Conservation (phyloP, 345 rosid species). For the Raphanus raphanistrum region DNA sequence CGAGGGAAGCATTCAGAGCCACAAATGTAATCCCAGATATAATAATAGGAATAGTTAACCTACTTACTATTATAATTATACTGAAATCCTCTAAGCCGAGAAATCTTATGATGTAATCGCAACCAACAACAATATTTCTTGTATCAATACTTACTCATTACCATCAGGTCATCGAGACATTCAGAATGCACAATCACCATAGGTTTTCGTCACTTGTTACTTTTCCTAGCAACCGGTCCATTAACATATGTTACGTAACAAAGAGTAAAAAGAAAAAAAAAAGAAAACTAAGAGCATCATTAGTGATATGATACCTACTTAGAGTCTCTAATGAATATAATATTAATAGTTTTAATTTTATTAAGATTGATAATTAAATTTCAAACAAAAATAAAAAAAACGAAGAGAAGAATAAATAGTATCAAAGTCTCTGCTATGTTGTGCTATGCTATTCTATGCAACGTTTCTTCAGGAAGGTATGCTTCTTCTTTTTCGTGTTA, state of each 20-base stretch:
- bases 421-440: no score
- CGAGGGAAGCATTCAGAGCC: conserved; percentile 26
- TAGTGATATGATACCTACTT: no score
- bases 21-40: not conserved
- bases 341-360: no score
- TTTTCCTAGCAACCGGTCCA: not conserved
- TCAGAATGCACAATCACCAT: not conserved
- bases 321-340: no score
- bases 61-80: not conserved
- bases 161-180: not conserved
- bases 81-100: conserved; percentile 15
- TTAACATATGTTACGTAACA: not conserved
- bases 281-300: no score
- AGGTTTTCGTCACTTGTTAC: not conserved
- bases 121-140: conserved; percentile 19
- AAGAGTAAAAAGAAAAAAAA: no score
- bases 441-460: no score
- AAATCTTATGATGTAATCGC: conserved; percentile 25
- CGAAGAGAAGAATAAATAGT: no score
- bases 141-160: not conserved
- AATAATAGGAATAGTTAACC: not conserved
- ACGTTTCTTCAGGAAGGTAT: no score
- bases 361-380: no score
- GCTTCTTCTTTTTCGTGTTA: no score
- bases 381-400: no score